A percentile compares a stretch with the other conserved stretches of the same genome.
Evolutionary conservation across 2,329 filamentous ascomycete species (phyloP).

Genomic region (Chaetoscypha palmicola): DNA sequence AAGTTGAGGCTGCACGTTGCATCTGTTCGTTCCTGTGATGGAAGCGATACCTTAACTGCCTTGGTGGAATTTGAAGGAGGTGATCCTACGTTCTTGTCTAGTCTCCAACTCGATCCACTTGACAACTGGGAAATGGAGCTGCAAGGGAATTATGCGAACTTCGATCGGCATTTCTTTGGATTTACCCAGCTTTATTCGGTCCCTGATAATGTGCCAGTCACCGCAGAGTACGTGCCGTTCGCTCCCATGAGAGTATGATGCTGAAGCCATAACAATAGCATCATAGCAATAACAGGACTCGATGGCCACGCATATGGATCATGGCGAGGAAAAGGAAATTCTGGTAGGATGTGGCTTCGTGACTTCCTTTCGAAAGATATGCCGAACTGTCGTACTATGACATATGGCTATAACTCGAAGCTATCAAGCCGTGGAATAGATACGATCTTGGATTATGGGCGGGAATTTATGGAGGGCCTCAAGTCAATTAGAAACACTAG

Average conservation of each 20-base stretch:
- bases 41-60: neutral
- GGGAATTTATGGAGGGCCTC: slow-evolving; percentile 13
- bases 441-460: slow-evolving; percentile 13
- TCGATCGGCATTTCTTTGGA: slow-evolving; percentile 18
- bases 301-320: slow-evolving; percentile 31
- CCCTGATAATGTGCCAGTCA: slow-evolving; percentile 1
- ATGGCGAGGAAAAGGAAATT: slow-evolving; percentile 25
- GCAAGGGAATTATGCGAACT: neutral
- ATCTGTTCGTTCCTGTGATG: neutral
- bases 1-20: neutral
- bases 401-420: slow-evolving; percentile 33
- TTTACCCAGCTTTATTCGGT: slow-evolving; percentile 26
- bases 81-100: neutral
- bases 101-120: neutral
- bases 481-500: slow-evolving; percentile 22
- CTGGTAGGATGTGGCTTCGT: slow-evolving; percentile 28
- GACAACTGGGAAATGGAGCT: neutral
- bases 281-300: slow-evolving; percentile 28
- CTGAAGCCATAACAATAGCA: slow-evolving; percentile 13
- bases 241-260: neutral
- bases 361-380: slow-evolving; percentile 29
- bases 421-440: slow-evolving; percentile 23
- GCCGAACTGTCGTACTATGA: slow-evolving; percentile 28
- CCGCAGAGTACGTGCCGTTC: slow-evolving; percentile 13
- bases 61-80: neutral